Evolutionary conservation across 805 yeast species (phyloP).

Genomic region (Yamadazyma sp.): DNA sequence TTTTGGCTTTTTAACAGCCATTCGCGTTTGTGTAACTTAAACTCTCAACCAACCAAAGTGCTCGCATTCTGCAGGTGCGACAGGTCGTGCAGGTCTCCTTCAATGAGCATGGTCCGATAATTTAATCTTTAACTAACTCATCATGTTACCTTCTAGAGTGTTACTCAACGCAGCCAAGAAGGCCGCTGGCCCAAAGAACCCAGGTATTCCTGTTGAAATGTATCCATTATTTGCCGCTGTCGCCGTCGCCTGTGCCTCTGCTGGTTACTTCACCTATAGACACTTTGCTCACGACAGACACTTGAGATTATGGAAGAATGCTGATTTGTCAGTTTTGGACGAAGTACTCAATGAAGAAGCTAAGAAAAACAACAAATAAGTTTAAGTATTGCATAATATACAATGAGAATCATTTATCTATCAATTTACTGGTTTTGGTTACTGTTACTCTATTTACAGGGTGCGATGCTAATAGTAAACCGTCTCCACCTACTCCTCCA

Average conservation of each 20-base stretch:
- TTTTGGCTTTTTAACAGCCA: neutral
- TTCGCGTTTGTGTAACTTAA: too few relatives aligned
- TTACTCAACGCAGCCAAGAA: conserved; percentile 43
- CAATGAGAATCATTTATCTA: too few relatives aligned
- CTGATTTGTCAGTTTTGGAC: conserved; percentile 44
- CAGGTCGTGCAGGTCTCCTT: conserved; percentile 1
- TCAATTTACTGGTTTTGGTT: too few relatives aligned
- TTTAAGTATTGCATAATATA: conserved; percentile 14
- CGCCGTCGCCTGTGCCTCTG: conserved; percentile 41
- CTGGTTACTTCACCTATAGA: conserved; percentile 45
- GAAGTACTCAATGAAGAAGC: conserved; percentile 40
- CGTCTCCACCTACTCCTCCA: too few relatives aligned
- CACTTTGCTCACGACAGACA: conserved; percentile 46
- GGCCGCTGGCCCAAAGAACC: conserved; percentile 16
- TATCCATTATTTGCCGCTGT: conserved; percentile 48
- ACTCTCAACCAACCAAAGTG: conserved; percentile 13
- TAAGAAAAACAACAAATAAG: conserved; percentile 15
- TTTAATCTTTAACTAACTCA: conserved; percentile 4
- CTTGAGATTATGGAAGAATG: conserved; percentile 48
- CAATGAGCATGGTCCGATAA: conserved; percentile 13
- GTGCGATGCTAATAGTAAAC: too few relatives aligned
- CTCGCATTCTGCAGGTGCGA: conserved; percentile 5
- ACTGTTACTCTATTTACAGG: conserved; percentile 8
- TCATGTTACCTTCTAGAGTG: conserved; percentile 41
- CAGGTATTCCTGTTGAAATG: conserved; percentile 42